Base-by-base conservation (phyloP, 2,329 filamentous ascomycete species). In the Pseudopithomyces maydicus region DNA sequence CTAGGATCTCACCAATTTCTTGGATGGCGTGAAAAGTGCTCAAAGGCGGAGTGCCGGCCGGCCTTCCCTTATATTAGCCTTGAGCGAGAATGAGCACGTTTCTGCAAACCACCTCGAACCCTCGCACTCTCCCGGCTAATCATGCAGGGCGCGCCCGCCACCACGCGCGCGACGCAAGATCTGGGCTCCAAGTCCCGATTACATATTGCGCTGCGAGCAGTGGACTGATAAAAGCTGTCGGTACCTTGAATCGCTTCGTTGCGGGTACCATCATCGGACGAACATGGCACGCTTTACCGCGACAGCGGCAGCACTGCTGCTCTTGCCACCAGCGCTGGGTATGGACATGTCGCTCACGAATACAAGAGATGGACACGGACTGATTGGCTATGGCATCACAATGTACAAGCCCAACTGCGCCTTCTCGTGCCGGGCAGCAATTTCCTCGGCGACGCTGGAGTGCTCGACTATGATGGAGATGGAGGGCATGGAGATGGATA, bases 341-440 rank as follows among this genome's bases (percentile, higher is more conserved):
- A 51, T 51, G 48, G 26, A 51, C 26, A 51, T 51, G 38, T 12
- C 45, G 7, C 19, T 48, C 19, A 36, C 19, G 17, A 48, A 55
- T n/a, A 45, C 19, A 6, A 44, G 52, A 3, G 36, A 45, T n/a
- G 53, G 53, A 12, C 56, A 65, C 38, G 64, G 64, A n/a, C 54
- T 66, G 7, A 58, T 66, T 32, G 64, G 64, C 15, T 65, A 58
- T 39, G 60, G 62, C 1, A 61, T 65, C 45, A 32, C 43, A 12
- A 55, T 60, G 51, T 63, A 57, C 44, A 48, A 62, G 20, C 62
- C 62, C 12, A 52, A 54, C n/a, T 65, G 63, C 43, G 63, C 63
- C 11, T 58, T 35, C 41, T 55, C 59, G 3, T 65, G 63, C 45
- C 63, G 61, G 44, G 61, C 56, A 32, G 48, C 50, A 2, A 55